Evolutionary conservation across 176 grass and related monocot species (phyloP), one percentile per base, ranked within the genome.

Genomic region (Echinochloa phyllopogon): DNA sequence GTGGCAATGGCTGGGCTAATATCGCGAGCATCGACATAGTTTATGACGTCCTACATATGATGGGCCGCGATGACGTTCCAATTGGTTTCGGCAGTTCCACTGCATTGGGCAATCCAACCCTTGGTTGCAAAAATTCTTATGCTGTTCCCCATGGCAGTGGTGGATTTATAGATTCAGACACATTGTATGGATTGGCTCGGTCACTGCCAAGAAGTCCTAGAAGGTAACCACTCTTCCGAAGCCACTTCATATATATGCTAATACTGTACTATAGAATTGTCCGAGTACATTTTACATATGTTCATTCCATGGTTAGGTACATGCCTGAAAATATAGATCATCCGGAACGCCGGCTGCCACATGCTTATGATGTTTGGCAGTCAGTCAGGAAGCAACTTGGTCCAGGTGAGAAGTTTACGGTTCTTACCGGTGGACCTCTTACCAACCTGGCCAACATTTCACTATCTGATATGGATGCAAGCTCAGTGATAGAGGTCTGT

Each of bases 21-120:
- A 87, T 67, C 2, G 96, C 89, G 2, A 94, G 87, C 8, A 91
- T 98, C n/a, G 96, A 98, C 25, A 71, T 95, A 2, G 83, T 95
- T 76, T 98, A 98, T 6, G 96, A 98, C 37, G 58, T 98, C 6
- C 87, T 98, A 6, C 96, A 98, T 38, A 98, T 98, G 96, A 98
- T 98, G 96, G 96, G 96, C 48, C 91, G 93, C 0, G 93, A 98
- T 4, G 91, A 98, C 81, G 91, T 98, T 86, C 93, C 88, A 47
- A 87, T 98, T 0, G 96, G 93, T 11, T 86, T 87, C 10, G 96
- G 96, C 33, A 91, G 84, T 79, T 13, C 89, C 37, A 92, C 85
- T 57, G 93, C 91, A 68, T 24, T 92, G 57, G 91, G 88, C 24
- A 86, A 57, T 13, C 81, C 89, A 43, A 82, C 27, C 10, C 80